phyloP scores from a whole-genome alignment of 805 yeast genomes.

The Candida vaughaniae region DNA sequence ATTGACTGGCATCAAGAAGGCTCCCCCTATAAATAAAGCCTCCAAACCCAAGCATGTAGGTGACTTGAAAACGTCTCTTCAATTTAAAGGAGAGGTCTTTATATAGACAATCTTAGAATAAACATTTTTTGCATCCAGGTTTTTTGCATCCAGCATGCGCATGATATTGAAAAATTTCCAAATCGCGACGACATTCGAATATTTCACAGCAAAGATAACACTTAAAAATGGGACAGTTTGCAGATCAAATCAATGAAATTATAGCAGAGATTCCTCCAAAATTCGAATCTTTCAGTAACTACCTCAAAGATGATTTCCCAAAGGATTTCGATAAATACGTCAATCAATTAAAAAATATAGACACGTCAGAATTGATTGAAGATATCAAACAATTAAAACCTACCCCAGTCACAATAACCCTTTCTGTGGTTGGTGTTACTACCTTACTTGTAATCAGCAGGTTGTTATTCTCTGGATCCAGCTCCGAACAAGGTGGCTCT shows the following conservation, averaged over 20 bases:
- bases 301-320: conserved; percentile 8
- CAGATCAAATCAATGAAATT: conserved; percentile 11
- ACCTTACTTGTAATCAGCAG: conserved; percentile 24
- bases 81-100: conserved; percentile 15
- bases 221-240: conserved; percentile 6
- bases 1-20: not conserved
- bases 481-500: not conserved
- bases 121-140: not conserved
- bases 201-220: not conserved
- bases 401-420: conserved; percentile 34
- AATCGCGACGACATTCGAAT: not conserved
- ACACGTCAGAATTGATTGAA: conserved; percentile 22
- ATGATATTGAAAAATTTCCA: no score
- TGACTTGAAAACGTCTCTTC: conserved; percentile 10
- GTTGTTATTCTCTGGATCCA: conserved; percentile 14
- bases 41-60: conserved; percentile 9
- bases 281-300: conserved; percentile 5
- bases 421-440: conserved; percentile 23
- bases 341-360: conserved; percentile 7
- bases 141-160: no score
- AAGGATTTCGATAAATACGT: conserved; percentile 9
- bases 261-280: conserved; percentile 10
- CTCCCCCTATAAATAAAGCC: conserved; percentile 12
- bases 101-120: conserved; percentile 7
- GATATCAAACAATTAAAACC: conserved; percentile 29